phyloP scores from a whole-genome alignment of 495 filamentous ascomycete species.

The Clavariopsis aquatica region DNA sequence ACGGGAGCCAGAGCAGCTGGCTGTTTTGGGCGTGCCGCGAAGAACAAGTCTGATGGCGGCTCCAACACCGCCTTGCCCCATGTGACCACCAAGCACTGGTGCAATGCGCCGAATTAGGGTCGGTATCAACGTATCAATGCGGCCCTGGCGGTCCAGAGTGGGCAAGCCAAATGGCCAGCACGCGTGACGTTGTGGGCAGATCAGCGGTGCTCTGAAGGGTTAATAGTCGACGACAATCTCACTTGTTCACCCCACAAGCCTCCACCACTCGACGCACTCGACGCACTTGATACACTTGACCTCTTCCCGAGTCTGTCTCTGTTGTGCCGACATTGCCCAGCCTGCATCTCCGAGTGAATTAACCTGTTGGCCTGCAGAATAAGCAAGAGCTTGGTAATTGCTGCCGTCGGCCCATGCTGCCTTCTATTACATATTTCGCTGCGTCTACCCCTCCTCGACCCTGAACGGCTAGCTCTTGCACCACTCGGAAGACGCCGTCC shows the following conservation, averaged over 20 bases:
- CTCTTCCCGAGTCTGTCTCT: background rate
- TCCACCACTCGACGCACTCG: background rate
- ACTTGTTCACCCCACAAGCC: slow-evolving; percentile 6
- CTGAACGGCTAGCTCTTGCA: slow-evolving; percentile 11
- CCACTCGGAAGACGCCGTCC: slow-evolving; percentile 5
- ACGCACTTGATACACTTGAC: background rate
- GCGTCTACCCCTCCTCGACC: slow-evolving; percentile 29
- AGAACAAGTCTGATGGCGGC: background rate
- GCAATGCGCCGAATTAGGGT: background rate
- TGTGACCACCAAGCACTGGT: background rate
- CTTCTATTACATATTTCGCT: slow-evolving; percentile 31
- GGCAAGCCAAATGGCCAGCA: slow-evolving; percentile 14
- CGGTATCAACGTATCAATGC: background rate
- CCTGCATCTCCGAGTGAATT: slow-evolving; percentile 18
- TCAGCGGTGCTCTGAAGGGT: slow-evolving; percentile 4
- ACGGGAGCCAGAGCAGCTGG: background rate
- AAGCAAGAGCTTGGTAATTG: slow-evolving; percentile 27
- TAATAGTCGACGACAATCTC: slow-evolving; percentile 21
- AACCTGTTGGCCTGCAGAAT: slow-evolving; percentile 24
- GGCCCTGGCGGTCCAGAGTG: slow-evolving; percentile 27
- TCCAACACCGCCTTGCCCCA: background rate
- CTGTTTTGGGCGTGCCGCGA: background rate
- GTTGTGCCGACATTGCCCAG: background rate
- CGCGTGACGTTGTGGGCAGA: slow-evolving; percentile 33
- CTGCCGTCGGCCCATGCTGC: slow-evolving; percentile 25